Conservation (phyloP, 2,329 filamentous ascomycete genomes). For the Botrytis tulipae region DNA sequence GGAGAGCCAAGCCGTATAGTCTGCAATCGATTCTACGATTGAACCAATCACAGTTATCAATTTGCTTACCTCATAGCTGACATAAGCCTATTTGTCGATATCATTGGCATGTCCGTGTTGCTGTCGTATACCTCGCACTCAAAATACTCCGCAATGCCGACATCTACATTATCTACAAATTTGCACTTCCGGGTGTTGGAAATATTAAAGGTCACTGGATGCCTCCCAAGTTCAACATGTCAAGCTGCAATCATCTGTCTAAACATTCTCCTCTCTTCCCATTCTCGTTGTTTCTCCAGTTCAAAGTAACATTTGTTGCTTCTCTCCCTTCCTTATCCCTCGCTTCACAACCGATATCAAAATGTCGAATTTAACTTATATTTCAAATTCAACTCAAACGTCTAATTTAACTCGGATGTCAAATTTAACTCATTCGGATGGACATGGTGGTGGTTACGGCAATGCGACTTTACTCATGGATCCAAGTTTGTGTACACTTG, state of each 20-base stretch:
- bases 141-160: neutral
- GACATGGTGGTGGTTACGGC: conserved; percentile 25
- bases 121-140: neutral
- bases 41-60: neutral
- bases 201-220: conserved; percentile 1
- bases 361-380: neutral
- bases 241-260: neutral
- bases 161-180: neutral
- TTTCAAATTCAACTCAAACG: conserved; percentile 29
- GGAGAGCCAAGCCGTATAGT: neutral
- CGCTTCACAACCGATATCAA: neutral
- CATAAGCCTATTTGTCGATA: neutral
- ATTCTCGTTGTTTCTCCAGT: neutral
- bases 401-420: neutral
- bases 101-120: conserved; percentile 5
- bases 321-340: neutral
- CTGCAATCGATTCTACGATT: neutral
- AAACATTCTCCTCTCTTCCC: neutral
- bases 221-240: neutral
- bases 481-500: conserved; percentile 32
- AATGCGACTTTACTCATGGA: conserved; percentile 32
- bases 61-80: neutral
- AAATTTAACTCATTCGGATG: conserved; percentile 27
- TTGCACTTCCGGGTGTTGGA: neutral
- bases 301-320: neutral